A percentile compares a stretch with the other conserved stretches of the same genome.
Evolutionary conservation across 2,329 filamentous ascomycete genomes (phyloP).

Genomic region (Cladobotryum mycophilum): DNA sequence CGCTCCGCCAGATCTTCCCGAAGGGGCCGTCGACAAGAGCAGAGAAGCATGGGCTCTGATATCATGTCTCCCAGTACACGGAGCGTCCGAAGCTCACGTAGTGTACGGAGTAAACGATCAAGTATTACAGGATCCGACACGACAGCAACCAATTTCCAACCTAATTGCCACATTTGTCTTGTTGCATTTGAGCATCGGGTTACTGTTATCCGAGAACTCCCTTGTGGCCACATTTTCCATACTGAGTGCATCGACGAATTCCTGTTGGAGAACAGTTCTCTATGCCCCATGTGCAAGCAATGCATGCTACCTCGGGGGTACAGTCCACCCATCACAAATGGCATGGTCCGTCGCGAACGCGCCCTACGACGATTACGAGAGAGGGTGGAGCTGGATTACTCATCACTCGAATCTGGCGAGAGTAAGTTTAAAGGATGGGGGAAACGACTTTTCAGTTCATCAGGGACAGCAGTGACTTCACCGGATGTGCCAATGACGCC

Average conservation of each 20-base stretch:
- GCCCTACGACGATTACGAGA: slow-evolving; percentile 57
- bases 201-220: slow-evolving; percentile 74
- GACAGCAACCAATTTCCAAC: slow-evolving; percentile 59
- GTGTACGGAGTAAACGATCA: slow-evolving; percentile 33
- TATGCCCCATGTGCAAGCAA: slow-evolving; percentile 88
- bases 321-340: slow-evolving; percentile 69
- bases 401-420: slow-evolving; percentile 26
- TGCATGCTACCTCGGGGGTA: slow-evolving; percentile 66
- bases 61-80: slow-evolving; percentile 16
- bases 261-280: slow-evolving; percentile 67
- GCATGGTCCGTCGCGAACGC: slow-evolving; percentile 78
- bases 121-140: slow-evolving; percentile 30
- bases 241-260: slow-evolving; percentile 87
- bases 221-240: slow-evolving; percentile 91
- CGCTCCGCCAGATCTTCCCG: slow-evolving; percentile 24
- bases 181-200: slow-evolving; percentile 66
- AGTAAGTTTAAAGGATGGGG: slow-evolving; percentile 31
- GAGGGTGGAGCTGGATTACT: slow-evolving; percentile 39
- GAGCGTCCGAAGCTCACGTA: slow-evolving; percentile 18
- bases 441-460: slow-evolving; percentile 28
- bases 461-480: slow-evolving; percentile 15
- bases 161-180: slow-evolving; percentile 84
- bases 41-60: slow-evolving; percentile 23
- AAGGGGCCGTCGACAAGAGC: slow-evolving; percentile 25
- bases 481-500: slow-evolving; percentile 23